These are phyloP conservation scores for Phascolomyces articulosus DNA, from an alignment of 371 early-diverging fungal genomes.

Conservation along the genomic window DNA sequence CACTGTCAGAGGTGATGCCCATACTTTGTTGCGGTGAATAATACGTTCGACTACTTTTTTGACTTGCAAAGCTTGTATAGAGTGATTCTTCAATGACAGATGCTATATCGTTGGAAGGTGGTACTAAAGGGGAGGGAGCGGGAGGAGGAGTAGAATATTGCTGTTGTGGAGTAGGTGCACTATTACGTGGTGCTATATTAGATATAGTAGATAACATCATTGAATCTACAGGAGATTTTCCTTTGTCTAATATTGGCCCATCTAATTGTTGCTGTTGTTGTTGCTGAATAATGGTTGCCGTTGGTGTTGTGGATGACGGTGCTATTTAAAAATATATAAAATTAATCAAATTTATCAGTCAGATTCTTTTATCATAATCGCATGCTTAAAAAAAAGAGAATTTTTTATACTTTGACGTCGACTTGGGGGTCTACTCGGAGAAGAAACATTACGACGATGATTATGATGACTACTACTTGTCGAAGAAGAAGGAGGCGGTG, in stretches of 20 bases:
- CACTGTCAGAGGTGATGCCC: not conserved
- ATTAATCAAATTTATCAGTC: not conserved
- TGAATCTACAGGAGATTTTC: slow-evolving; percentile 13
- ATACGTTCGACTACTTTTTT: slow-evolving; percentile 15
- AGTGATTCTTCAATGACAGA: slow-evolving; percentile 12
- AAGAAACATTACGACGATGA: not conserved
- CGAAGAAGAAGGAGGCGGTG: slow-evolving; percentile 11
- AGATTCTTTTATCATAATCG: not conserved
- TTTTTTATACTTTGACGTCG: slow-evolving; percentile 10
- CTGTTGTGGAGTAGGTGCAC: too few species aligned
- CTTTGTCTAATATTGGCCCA: not conserved
- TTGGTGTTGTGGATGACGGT: not conserved
- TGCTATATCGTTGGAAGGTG: not conserved
- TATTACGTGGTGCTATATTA: slow-evolving; percentile 23
- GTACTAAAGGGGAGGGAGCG: not conserved
- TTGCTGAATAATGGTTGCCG: not conserved
- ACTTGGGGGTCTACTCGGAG: slow-evolving; percentile 12
- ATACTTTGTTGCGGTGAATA: slow-evolving; percentile 15
- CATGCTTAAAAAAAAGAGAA: not conserved
- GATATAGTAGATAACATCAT: slow-evolving; percentile 36
- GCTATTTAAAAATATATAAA: not conserved
- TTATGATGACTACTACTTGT: not conserved
- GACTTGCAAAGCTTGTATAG: slow-evolving; percentile 20
- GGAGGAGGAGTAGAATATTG: too few species aligned
- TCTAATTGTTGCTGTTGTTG: not conserved